Evolutionary conservation across 495 filamentous ascomycete genomes (phyloP).

Genomic region (Aspergillus olivimuriae): DNA sequence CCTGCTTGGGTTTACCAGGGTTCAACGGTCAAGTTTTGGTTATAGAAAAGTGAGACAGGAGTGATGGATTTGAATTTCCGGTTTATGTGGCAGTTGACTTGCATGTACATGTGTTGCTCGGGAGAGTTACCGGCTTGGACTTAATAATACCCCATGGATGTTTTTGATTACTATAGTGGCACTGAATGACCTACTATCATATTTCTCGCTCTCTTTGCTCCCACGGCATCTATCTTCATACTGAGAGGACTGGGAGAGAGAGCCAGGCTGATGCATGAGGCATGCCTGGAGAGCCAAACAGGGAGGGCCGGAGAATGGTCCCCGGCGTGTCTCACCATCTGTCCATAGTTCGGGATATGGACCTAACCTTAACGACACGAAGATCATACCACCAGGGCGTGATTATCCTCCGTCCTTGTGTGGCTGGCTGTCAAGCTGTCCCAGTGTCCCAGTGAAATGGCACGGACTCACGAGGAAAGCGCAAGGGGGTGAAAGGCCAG

Average conservation of each 20-base stretch:
- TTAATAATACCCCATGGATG: slow-evolving; percentile 21
- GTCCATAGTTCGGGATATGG: background rate
- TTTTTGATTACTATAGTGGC: slow-evolving; percentile 4
- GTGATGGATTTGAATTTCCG: slow-evolving; percentile 5
- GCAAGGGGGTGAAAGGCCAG: slow-evolving; percentile 25
- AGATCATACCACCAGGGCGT: background rate
- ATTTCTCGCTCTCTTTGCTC: background rate
- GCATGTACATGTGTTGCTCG: slow-evolving; percentile 10
- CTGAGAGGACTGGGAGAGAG: too few species aligned
- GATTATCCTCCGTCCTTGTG: slow-evolving; percentile 9
- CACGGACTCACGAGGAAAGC: slow-evolving; percentile 20
- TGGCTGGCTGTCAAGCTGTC: slow-evolving; percentile 19
- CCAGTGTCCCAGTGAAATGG: slow-evolving; percentile 11
- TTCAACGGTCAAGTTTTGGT: background rate
- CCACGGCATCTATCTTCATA: background rate
- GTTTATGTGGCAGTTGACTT: slow-evolving; percentile 5
- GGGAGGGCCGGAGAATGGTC: too few species aligned
- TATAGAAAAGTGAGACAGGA: slow-evolving; percentile 9
- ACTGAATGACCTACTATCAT: slow-evolving; percentile 3
- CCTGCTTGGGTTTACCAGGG: slow-evolving; percentile 4
- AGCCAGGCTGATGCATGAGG: too few species aligned
- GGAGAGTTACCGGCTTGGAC: slow-evolving; percentile 10
- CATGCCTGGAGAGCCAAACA: too few species aligned
- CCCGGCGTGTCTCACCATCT: background rate
- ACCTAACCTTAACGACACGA: background rate